Evolutionary conservation across 2,329 filamentous ascomycete species (phyloP), one percentile per base, ranked within the genome.

Genomic region (Elsinoe batatas): DNA sequence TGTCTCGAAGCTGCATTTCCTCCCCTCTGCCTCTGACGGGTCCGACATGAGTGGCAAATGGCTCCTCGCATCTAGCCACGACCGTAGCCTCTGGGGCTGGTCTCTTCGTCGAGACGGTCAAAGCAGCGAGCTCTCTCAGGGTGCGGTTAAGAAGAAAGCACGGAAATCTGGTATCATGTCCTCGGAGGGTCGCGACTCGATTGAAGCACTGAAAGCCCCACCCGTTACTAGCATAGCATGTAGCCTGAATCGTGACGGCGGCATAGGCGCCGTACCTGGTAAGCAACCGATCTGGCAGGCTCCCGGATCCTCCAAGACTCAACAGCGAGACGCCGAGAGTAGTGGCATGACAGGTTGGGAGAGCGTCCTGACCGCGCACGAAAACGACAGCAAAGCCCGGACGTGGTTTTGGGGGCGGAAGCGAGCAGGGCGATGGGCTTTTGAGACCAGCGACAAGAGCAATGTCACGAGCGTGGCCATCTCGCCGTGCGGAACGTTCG

Each of bases 391-490:
- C 43, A 87, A 81, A 66, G 93, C 90, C 15, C 82, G 93, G 54
- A 97, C 93, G 1, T 98, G 93, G 93, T 96, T 96, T 72, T 97
- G 93, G 91, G 93, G 91, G 5, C 84, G 89, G 56, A 96, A 94
- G 71, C 84, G 86, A 64, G 91, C 93, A 49, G 93, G 93, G 10
- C 80, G 93, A 60, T 98, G 93, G 93, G 85, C 87, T 0, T 88
- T 98, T 62, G 83, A 87, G 61, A 96, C 91, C 0, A 81, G 85
- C 38, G 93, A 98, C 70, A 81, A 81, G 15, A 80, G 82, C n/a
- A 81, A 89, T 64, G 91, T 95, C 35, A 79, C 74, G 61, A 91
- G 87, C 54, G 89, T 98, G 17, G 81, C 90, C 10, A 85, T 98
- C 58, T 95, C 88, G 54, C 80, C 88, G 1, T 98, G 93, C 64